Base-by-base conservation (phyloP, 176 grass and related monocot species). In the Lolium perenne region DNA sequence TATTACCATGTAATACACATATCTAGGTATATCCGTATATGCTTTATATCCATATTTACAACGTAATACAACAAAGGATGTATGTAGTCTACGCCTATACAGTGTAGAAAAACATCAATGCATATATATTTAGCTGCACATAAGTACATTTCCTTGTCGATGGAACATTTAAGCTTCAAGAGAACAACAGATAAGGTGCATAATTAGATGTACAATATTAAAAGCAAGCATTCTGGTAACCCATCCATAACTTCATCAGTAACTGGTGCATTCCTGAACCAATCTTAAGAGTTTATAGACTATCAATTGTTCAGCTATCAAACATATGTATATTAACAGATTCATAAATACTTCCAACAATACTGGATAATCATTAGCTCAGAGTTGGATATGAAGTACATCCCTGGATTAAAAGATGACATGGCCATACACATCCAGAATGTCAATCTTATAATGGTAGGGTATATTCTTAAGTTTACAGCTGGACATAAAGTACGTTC, bases 141-240 rank as follows among this genome's bases (percentile, higher is more conserved):
- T 29, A n/a, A 75, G 35, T 29, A 60, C 38, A 29, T 21, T 63
- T 80, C 14, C 14, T 64, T 54, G 35, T 79, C 59, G 65, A 10
- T 80, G 41, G 32, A 55, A 74, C 43, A 74, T 80, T 45, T n/a
- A 48, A 43, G 22, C 22, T 55, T 83, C 40, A 71, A 77, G 68
- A 12, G 57, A 66, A 56, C 40, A 71, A 77, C 59, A 12, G 57
- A 66, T 46, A 10, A 32, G 41, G 51, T 16, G 50, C 48, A 47
- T 51, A 63, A 25, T 63, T 15, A 62, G 48, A 50, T 10, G 35
- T 10, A 22, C 59, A 51, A 50, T 74, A 74, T 49, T 29, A 26
- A 13, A 78, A 67, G 56, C 55, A 38, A 48, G 17, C 55, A 54
- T 51, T 58, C 23, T 18, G 70, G 41, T 77, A 49, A 40, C 60